These are phyloP conservation scores for Russula abietina DNA, from an alignment of 768 basidiomycete genomes.

Conservation along the genomic window DNA sequence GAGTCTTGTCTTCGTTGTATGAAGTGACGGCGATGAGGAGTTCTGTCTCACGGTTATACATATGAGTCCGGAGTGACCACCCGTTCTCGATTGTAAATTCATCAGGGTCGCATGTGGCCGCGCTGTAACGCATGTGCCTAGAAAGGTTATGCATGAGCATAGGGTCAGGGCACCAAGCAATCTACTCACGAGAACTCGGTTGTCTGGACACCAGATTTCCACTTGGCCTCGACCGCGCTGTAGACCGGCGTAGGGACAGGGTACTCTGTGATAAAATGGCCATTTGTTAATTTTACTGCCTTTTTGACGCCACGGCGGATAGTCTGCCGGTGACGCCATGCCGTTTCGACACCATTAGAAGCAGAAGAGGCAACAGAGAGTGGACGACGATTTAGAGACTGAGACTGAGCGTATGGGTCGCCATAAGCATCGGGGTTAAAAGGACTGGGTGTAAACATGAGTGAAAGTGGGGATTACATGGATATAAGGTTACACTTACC, in stretches of 20 bases:
- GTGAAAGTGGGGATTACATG: background rate
- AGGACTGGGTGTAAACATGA: conserved; percentile 24
- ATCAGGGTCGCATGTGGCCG: conserved; percentile 87
- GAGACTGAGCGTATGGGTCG: conserved; percentile 46
- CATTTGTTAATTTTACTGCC: conserved; percentile 88
- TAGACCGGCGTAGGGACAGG: conserved; percentile 78
- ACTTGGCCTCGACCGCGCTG: conserved; percentile 78
- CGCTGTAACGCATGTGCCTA: conserved; percentile 91
- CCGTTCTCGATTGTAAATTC: conserved; percentile 76
- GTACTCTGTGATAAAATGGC: conserved; percentile 90
- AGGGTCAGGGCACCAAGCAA: background rate
- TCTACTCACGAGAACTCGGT: conserved; percentile 87
- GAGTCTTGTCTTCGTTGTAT: conserved; percentile 88
- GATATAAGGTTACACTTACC: conserved; percentile 41
- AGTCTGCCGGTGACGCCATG: conserved; percentile 73
- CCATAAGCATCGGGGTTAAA: conserved; percentile 58
- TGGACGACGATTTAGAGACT: conserved; percentile 35
- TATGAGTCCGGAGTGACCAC: conserved; percentile 76
- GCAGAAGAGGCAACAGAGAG: conserved; percentile 34
- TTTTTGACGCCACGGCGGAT: conserved; percentile 92
- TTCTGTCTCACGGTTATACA: conserved; percentile 88
- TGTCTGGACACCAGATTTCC: conserved; percentile 52
- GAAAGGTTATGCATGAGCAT: conserved; percentile 2
- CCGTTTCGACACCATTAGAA: conserved; percentile 34
- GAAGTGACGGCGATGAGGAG: conserved; percentile 91